A percentile compares a stretch with the other conserved stretches of the same genome.
These are phyloP conservation scores for Sanghuangporus weigelae DNA, from an alignment of 1,284 basidiomycete genomes.

Conservation along the genomic window DNA sequence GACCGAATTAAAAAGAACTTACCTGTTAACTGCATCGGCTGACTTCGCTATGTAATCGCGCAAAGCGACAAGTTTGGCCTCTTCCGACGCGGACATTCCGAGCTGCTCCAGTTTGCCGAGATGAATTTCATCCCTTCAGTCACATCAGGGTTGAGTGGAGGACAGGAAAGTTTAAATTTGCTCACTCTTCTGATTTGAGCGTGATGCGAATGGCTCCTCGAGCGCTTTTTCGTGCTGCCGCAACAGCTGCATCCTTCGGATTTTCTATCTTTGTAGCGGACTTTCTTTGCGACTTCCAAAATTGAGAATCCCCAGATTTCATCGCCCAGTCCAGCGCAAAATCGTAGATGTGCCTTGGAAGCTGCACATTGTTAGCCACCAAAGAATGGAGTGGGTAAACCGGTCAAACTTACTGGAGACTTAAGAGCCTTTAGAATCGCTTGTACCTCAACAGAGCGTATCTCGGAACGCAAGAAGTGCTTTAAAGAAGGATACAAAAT, in stretches of 20 bases:
- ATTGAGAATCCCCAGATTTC: conserved; percentile 67
- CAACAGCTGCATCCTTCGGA: conserved; percentile 61
- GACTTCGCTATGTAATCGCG: conserved; percentile 85
- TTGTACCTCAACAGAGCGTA: conserved; percentile 72
- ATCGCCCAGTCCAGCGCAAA: conserved; percentile 87
- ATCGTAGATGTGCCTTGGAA: conserved; percentile 77
- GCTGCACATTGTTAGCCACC: conserved; percentile 35
- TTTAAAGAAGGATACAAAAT: conserved; percentile 90
- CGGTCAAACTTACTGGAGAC: conserved; percentile 55
- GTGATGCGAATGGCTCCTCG: conserved; percentile 39
- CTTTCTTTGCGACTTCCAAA: conserved; percentile 63
- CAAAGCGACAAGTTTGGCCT: conserved; percentile 79
- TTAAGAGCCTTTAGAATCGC: conserved; percentile 73
- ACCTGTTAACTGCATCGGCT: conserved; percentile 64
- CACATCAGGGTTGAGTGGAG: background rate
- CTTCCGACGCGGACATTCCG: conserved; percentile 77
- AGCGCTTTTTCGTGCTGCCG: conserved; percentile 46
- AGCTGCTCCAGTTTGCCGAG: conserved; percentile 71
- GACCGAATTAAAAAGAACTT: conserved; percentile 11
- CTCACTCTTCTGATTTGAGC: conserved; percentile 69
- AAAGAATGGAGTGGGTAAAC: conserved; percentile 11
- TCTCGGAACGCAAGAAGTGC: conserved; percentile 81
- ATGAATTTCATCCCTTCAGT: conserved; percentile 66
- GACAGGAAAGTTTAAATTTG: conserved; percentile 8
- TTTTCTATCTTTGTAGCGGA: conserved; percentile 50